phyloP scores from a whole-genome alignment of 192 early-diverging fungal genomes.

The Helicostylum pulchrum region DNA sequence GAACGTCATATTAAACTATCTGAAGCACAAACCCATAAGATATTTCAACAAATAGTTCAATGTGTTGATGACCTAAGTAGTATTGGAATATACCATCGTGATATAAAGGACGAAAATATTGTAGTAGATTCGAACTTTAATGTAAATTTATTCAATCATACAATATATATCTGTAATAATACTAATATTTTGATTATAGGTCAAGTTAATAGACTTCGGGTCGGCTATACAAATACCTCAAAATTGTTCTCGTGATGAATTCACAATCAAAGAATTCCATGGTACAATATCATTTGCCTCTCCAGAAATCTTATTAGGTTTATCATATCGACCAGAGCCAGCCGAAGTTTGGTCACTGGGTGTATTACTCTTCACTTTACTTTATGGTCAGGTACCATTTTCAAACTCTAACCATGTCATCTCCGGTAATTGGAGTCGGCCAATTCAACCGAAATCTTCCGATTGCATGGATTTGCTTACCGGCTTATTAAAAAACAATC shows the following conservation, averaged over 20 bases:
- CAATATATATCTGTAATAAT: background rate
- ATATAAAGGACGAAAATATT: slow-evolving; percentile 79
- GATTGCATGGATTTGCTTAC: slow-evolving; percentile 53
- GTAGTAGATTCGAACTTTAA: slow-evolving; percentile 36
- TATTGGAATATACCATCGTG: slow-evolving; percentile 68
- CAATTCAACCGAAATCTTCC: slow-evolving; percentile 32
- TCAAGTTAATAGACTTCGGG: slow-evolving; percentile 69
- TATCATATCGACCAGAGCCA: slow-evolving; percentile 57
- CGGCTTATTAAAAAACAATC: slow-evolving; percentile 55
- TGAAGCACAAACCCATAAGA: slow-evolving; percentile 57
- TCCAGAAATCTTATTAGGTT: slow-evolving; percentile 62
- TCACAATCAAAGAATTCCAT: slow-evolving; percentile 40
- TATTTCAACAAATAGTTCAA: slow-evolving; percentile 66
- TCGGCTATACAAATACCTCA: slow-evolving; percentile 38
- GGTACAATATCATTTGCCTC: slow-evolving; percentile 54
- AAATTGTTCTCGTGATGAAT: slow-evolving; percentile 25
- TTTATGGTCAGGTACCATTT: slow-evolving; percentile 61
- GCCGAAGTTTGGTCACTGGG: slow-evolving; percentile 75
- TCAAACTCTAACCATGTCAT: slow-evolving; percentile 41
- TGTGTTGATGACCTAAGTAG: slow-evolving; percentile 63
- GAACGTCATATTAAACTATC: slow-evolving; percentile 60
- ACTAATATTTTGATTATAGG: background rate
- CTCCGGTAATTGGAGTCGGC: slow-evolving; percentile 30
- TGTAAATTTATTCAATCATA: background rate
- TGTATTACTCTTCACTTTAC: slow-evolving; percentile 55